Base-by-base conservation (phyloP, 371 early-diverging fungal genomes). In the Smittium mucronatum region DNA sequence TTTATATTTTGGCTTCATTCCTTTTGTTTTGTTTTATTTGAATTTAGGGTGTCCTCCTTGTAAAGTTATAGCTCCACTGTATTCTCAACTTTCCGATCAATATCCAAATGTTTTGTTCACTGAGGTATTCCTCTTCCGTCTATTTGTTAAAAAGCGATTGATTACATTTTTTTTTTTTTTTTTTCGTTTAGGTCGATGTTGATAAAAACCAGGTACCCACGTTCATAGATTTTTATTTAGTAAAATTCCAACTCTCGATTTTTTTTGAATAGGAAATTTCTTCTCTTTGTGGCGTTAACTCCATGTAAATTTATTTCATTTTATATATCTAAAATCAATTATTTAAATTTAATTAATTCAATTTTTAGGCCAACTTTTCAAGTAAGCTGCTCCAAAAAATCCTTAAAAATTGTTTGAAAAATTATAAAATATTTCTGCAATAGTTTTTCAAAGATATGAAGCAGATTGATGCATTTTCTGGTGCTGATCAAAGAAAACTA, bases 121-220 rank as follows among this genome's bases (percentile, higher is more conserved):
- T 31, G 65, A 65, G 65, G 65, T 65, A 65, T 34, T n/a, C n/a
- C n/a, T n/a, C n/a, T n/a, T n/a, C n/a, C n/a, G n/a, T n/a, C n/a
- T n/a, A n/a, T n/a, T n/a, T n/a, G n/a, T 29, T 17, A 61, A 17
- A 61, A 17, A 29, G 16, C 5, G 15, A 8, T 61, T 31, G n/a
- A n/a, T n/a, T n/a, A n/a, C n/a, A n/a, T n/a, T n/a, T n/a, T n/a
- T n/a, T n/a, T n/a, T n/a, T n/a, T n/a, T n/a, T n/a, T n/a, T n/a
- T n/a, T n/a, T n/a, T n/a, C n/a, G n/a, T 31, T 33, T 65, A 65
- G 65, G 65, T 65, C 8, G 65, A 65, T 65, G 65, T 65, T 17
- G 65, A 65, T 65, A 32, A 33, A 34, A 21, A 15, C 34, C 32
- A 26, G 65, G 65, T 30, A 30, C 30, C 2, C 30, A 28, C 17